Conservation (phyloP, 2,329 filamentous ascomycete species). For the Geosmithia morbida region DNA sequence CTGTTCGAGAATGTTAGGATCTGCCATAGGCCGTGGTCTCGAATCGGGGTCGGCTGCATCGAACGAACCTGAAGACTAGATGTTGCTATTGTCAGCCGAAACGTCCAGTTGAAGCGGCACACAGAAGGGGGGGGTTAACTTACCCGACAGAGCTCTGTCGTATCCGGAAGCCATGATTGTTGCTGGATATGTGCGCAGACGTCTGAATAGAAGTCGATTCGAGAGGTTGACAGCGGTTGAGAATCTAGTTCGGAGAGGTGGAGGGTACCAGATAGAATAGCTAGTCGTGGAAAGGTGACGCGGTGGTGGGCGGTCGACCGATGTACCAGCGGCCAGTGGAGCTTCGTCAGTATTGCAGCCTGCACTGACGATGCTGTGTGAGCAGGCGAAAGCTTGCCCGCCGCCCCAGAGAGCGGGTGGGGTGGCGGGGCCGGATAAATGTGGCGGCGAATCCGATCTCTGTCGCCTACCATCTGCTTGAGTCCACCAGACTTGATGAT, state of each 20-base stretch:
- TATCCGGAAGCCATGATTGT: constrained; percentile 75
- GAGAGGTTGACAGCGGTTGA: neutral
- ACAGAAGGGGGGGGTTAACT: constrained; percentile 20
- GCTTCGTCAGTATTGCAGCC: constrained; percentile 7
- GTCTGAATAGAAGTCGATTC: neutral
- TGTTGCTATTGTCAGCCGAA: constrained; percentile 8
- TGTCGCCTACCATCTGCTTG: too few relatives aligned
- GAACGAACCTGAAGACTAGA: constrained; percentile 64
- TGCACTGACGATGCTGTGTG: constrained; percentile 1
- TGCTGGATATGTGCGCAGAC: neutral
- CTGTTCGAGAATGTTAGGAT: constrained; percentile 40
- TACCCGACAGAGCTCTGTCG: constrained; percentile 97
- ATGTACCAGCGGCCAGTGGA: constrained; percentile 1
- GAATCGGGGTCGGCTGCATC: constrained; percentile 1
- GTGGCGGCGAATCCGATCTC: constrained; percentile 8
- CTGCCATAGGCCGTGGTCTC: neutral
- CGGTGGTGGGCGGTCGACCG: neutral
- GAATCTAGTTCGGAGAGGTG: neutral
- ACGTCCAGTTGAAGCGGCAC: constrained; percentile 2
- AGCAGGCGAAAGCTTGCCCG: constrained; percentile 10
- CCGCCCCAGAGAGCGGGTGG: neutral
- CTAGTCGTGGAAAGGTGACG: neutral
- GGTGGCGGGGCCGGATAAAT: constrained; percentile 12
- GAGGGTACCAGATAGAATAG: neutral
- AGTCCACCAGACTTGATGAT: too few relatives aligned